A percentile compares a stretch with the other conserved stretches of the same genome.
phyloP scores from a whole-genome alignment of 2,329 filamentous ascomycete genomes.

The Monilinia polystroma region DNA sequence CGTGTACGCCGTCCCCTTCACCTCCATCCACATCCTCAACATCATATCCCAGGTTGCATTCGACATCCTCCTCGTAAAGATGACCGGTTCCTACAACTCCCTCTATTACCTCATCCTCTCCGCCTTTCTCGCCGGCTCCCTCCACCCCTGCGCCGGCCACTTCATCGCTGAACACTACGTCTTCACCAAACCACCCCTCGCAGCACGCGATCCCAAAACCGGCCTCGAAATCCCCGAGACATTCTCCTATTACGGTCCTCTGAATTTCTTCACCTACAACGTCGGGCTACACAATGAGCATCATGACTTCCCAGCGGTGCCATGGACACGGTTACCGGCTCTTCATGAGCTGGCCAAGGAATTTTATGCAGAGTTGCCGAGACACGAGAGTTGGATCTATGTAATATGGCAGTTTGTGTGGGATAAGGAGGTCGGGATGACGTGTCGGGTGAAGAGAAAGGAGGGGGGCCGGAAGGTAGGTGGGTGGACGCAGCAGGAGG shows the following conservation, averaged over 20 bases:
- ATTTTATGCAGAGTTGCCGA: slow-evolving; percentile 86
- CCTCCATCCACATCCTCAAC: slow-evolving; percentile 80
- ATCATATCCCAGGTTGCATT: slow-evolving; percentile 74
- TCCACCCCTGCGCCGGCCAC: slow-evolving; percentile 93
- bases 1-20: slow-evolving; percentile 86
- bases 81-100: slow-evolving; percentile 57
- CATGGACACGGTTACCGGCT: slow-evolving; percentile 82
- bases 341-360: slow-evolving; percentile 80
- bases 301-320: slow-evolving; percentile 95
- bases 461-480: slow-evolving; percentile 67
- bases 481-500: slow-evolving; percentile 67
- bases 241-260: slow-evolving; percentile 91
- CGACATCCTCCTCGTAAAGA: slow-evolving; percentile 66
- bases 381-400: slow-evolving; percentile 85
- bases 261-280: slow-evolving; percentile 94
- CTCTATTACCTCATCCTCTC: slow-evolving; percentile 82
- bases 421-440: slow-evolving; percentile 85
- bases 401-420: slow-evolving; percentile 95
- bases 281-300: slow-evolving; percentile 98
- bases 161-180: slow-evolving; percentile 99
- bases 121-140: slow-evolving; percentile 87
- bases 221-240: slow-evolving; percentile 75
- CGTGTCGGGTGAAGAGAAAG: slow-evolving; percentile 88
- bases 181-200: slow-evolving; percentile 58
- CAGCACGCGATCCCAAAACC: slow-evolving; percentile 57